A percentile compares a stretch with the other conserved stretches of the same genome.
These are phyloP conservation scores for Cytospora schulzeri DNA, from an alignment of 2,329 filamentous ascomycete species.

Conservation along the genomic window DNA sequence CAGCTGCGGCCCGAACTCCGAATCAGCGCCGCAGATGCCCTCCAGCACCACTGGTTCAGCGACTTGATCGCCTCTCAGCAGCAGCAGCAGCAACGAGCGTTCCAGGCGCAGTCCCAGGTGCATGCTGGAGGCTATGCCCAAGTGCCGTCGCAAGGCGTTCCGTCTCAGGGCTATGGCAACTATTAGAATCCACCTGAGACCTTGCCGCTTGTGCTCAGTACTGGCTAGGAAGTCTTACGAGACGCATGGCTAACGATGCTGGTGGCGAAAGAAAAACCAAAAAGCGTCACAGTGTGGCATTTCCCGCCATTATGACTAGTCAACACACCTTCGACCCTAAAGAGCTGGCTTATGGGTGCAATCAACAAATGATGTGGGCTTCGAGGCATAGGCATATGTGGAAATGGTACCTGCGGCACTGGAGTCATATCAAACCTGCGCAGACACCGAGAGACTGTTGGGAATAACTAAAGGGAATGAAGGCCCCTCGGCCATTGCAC, in stretches of 20 bases:
- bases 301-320: background rate
- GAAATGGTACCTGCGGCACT: background rate
- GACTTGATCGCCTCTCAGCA: conserved; percentile 66
- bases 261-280: background rate
- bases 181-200: conserved; percentile 29
- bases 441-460: background rate
- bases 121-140: conserved; percentile 29
- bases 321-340: background rate
- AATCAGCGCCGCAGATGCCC: conserved; percentile 82
- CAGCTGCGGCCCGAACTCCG: conserved; percentile 90
- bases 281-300: background rate
- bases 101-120: conserved; percentile 47
- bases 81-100: conserved; percentile 40
- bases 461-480: background rate
- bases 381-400: background rate
- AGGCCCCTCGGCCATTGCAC: background rate
- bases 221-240: background rate
- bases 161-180: conserved; percentile 38
- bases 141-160: conserved; percentile 39
- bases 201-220: background rate
- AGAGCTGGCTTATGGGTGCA: background rate
- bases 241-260: conserved; percentile 7
- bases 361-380: background rate
- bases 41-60: conserved; percentile 91
- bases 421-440: background rate